Conservation (phyloP, 1,284 basidiomycete genomes). For the Boletus mariae region DNA sequence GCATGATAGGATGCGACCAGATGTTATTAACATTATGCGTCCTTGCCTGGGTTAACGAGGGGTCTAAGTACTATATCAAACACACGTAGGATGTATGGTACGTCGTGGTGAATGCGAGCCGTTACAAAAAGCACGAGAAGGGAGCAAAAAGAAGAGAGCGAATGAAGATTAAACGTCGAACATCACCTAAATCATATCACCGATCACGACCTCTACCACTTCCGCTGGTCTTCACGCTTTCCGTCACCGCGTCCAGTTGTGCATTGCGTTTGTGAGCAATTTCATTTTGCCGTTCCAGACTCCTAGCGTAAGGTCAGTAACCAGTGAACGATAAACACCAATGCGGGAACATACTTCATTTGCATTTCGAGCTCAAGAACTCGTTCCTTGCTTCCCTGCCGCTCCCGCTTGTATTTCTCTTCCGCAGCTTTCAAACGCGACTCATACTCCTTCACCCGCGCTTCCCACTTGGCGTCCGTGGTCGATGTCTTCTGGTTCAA, state of each 20-base stretch:
- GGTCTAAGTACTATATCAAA: neutral
- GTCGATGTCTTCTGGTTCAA: constrained; percentile 66
- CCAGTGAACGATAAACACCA: neutral
- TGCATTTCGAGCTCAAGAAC: constrained; percentile 65
- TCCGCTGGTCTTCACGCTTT: constrained; percentile 34
- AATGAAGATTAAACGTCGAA: neutral
- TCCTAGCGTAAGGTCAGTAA: constrained; percentile 40
- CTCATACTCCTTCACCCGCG: constrained; percentile 89
- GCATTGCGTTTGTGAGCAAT: constrained; percentile 63
- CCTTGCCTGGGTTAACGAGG: neutral
- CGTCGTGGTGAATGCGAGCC: neutral
- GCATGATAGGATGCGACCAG: neutral
- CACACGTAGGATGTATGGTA: neutral
- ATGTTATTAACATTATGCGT: too few relatives aligned
- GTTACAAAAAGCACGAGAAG: neutral
- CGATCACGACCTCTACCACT: constrained; percentile 22
- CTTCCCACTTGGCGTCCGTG: constrained; percentile 89
- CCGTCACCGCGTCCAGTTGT: constrained; percentile 66
- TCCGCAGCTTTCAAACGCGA: constrained; percentile 78
- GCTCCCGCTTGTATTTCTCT: constrained; percentile 92
- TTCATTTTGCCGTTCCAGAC: constrained; percentile 66
- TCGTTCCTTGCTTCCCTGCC: constrained; percentile 91
- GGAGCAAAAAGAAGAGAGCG: neutral
- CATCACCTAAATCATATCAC: constrained; percentile 13
- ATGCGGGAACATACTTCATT: constrained; percentile 47